Conservation (phyloP, 23 red algal species). For the Gracilariopsis chorda region DNA sequence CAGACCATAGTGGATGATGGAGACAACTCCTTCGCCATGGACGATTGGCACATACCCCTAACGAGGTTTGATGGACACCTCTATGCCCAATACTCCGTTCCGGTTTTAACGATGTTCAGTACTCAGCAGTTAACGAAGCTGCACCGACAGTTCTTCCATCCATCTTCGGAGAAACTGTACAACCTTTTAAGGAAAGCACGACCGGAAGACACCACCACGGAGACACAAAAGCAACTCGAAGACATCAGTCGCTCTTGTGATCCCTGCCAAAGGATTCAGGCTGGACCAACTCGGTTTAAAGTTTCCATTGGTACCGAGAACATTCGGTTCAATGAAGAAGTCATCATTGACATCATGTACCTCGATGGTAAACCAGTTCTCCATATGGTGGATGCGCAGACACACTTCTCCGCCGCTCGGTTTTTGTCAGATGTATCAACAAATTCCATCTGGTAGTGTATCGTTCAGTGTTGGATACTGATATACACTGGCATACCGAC, state of each 20-base stretch:
- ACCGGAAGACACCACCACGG: not conserved
- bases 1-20: no score
- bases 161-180: not conserved
- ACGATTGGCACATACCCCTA: not conserved
- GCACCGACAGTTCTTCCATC: slow-evolving; percentile 17
- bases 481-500: not conserved
- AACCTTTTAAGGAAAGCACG: not conserved
- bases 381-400: not conserved
- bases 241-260: not conserved
- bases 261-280: not conserved
- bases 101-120: not conserved
- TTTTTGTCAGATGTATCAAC: not conserved
- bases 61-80: not conserved
- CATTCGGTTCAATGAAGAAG: slow-evolving; percentile 6
- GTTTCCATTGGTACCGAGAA: not conserved
- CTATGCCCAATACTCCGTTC: not conserved
- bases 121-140: not conserved
- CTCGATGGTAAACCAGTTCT: not conserved
- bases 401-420: not conserved
- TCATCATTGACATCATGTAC: slow-evolving; percentile 21
- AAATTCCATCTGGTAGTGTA: not conserved
- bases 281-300: not conserved
- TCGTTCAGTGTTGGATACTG: not conserved
- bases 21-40: no score
- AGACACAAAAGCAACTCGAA: not conserved